Evolutionary conservation across 805 yeast species (phyloP).

Genomic region (Suhomyces sp.): DNA sequence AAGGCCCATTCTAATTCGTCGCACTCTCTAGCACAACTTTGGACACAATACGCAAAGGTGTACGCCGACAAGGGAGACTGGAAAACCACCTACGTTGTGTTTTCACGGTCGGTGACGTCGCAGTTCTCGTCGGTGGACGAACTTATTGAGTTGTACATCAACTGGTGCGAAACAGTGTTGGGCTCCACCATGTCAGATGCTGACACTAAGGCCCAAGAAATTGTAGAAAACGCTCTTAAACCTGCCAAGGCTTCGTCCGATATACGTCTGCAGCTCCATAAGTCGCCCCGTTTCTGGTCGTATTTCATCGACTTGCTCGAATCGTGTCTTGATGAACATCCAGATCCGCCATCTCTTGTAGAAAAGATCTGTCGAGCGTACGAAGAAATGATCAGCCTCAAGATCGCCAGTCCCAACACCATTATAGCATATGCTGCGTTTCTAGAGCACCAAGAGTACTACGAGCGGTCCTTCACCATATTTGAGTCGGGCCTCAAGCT

Average conservation of each 20-base stretch:
- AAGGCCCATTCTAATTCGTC: constrained; percentile 26
- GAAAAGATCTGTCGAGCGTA: constrained; percentile 24
- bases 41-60: constrained; percentile 67
- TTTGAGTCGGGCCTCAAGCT: constrained; percentile 66
- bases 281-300: constrained; percentile 66
- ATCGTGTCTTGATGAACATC: constrained; percentile 39
- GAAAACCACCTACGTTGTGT: constrained; percentile 59
- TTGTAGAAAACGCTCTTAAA: constrained; percentile 29
- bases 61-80: constrained; percentile 57
- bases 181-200: constrained; percentile 40
- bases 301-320: constrained; percentile 70
- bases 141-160: constrained; percentile 64
- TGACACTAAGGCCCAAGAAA: constrained; percentile 32
- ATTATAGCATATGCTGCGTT: constrained; percentile 66
- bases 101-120: constrained; percentile 64
- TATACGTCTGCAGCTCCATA: constrained; percentile 29
- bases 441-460: constrained; percentile 45
- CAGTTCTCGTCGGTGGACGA: constrained; percentile 65
- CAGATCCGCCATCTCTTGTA: constrained; percentile 13
- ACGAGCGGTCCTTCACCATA: constrained; percentile 52
- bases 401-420: constrained; percentile 65
- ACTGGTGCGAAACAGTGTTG: constrained; percentile 71
- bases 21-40: constrained; percentile 52
- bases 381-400: constrained; percentile 36
- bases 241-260: background rate